Evolutionary conservation across 2,329 filamentous ascomycete genomes (phyloP), one percentile per base, ranked within the genome.

Genomic region (Tolypocladium capitatum): DNA sequence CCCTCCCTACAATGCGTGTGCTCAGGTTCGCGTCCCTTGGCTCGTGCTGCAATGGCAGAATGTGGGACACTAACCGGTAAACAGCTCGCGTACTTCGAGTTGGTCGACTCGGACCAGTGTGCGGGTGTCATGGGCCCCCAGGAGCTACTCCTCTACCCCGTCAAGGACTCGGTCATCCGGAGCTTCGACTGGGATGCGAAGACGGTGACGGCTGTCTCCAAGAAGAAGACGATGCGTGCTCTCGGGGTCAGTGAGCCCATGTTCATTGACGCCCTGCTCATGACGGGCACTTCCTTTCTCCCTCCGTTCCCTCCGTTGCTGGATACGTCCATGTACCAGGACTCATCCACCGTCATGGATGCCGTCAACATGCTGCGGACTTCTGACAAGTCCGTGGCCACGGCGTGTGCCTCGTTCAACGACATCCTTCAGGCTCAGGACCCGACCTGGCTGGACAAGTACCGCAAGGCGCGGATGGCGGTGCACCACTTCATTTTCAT

Each of bases 401-500:
- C 75, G 11, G 78, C 89, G 4, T 94, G 88, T 60, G 75, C 81
- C 46, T 82, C 83, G 45, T 90, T 87, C 60, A 83, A 84, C 58
- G 89, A 96, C 49, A 82, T 94, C 45, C 72, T 89, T 11, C 77
- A 84, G 55, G 72, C 78, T 45, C 77, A 81, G 56, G 80, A 86
- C 38, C 71, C 83, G 16, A 76, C 84, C 46, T 98, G 94, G 74
- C 72, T 87, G 31, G 85, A 91, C 61, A 86, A 85, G 59, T 98
- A 89, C 63, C 85, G 84, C 60, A 90, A 86, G 63, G 88, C 88
- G 21, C 82, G 83, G 52, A 83, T 94, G 75, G 83, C 83, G 1
- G 79, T 96, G 45, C 84, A 89, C 58, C 91, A 97, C 64, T 90
- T 91, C 63, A 83, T 94, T 36, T 81, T 90, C 58, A 81, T 95